phyloP scores from a whole-genome alignment of 257 asterid species.

The Nicotiana paniculata region DNA sequence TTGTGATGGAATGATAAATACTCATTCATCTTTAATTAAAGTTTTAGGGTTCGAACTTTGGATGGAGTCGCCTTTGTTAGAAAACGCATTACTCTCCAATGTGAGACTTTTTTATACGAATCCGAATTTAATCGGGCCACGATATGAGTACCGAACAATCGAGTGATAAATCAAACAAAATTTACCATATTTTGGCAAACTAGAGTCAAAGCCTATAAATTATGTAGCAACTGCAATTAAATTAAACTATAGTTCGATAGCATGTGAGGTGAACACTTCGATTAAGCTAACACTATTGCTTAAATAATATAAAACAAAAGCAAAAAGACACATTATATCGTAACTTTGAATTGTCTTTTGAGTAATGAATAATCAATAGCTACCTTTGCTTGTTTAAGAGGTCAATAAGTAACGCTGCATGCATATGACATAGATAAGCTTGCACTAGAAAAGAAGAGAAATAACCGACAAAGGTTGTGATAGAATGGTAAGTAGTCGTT shows the following conservation, averaged over 20 bases:
- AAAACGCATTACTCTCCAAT: too few species aligned
- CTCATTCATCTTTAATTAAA: too few species aligned
- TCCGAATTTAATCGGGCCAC: too few species aligned
- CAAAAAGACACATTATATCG: not conserved
- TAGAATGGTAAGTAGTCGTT: too few species aligned
- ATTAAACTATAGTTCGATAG: not conserved
- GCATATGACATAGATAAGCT: not conserved
- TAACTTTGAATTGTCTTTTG: not conserved
- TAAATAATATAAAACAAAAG: not conserved
- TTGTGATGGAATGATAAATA: too few species aligned
- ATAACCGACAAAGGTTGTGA: too few species aligned
- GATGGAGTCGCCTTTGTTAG: too few species aligned
- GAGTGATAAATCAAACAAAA: too few species aligned
- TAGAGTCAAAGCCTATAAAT: not conserved
- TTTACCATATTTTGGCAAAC: not conserved
- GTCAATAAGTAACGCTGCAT: not conserved
- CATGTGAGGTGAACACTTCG: not conserved
- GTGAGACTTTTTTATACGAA: too few species aligned
- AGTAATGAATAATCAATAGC: not conserved
- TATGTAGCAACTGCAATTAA: not conserved
- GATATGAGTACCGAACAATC: too few species aligned
- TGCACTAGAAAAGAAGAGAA: not conserved
- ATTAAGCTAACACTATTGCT: not conserved
- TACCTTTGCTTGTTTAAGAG: not conserved
- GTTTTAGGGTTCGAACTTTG: too few species aligned